Percentiles rank a stretch among this genome's conserved stretches.
These are phyloP conservation scores for Pilobolus umbonatus DNA, from an alignment of 192 early-diverging fungal species.

Conservation along the genomic window DNA sequence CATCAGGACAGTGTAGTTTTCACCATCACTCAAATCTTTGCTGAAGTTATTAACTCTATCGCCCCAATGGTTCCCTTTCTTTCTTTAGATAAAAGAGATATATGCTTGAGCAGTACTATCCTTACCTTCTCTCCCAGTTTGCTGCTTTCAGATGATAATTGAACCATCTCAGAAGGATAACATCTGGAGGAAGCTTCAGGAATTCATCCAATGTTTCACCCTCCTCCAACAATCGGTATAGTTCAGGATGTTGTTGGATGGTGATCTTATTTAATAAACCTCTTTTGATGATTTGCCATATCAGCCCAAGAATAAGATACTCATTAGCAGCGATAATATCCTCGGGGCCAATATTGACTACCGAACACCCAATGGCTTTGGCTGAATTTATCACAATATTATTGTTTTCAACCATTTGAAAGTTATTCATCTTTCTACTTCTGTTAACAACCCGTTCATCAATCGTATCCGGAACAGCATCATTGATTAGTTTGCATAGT, in stretches of 20 bases:
- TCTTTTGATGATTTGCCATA: constrained; percentile 99
- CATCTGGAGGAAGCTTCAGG: constrained; percentile 90
- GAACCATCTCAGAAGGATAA: constrained; percentile 97
- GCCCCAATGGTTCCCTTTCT: background rate
- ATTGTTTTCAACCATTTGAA: constrained; percentile 99
- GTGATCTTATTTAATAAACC: constrained; percentile 95
- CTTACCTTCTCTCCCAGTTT: constrained; percentile 70
- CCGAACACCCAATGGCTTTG: constrained; percentile 97
- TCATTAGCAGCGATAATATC: constrained; percentile 96
- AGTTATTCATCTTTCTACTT: constrained; percentile 83
- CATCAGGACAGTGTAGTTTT: constrained; percentile 92
- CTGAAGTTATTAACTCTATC: constrained; percentile 81
- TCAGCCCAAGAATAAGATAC: constrained; percentile 93
- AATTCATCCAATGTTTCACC: constrained; percentile 94
- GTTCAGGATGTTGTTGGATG: constrained; percentile 96
- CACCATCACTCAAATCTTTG: constrained; percentile 90
- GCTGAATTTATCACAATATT: constrained; percentile 99
- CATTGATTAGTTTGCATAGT: constrained; percentile 97
- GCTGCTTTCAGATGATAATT: constrained; percentile 98
- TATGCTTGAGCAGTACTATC: background rate
- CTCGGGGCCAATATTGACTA: constrained; percentile 96
- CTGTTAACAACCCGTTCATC: constrained; percentile 97
- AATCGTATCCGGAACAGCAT: constrained; percentile 93
- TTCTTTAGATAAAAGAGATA: background rate
- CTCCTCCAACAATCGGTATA: constrained; percentile 90